Base-by-base conservation (phyloP, 1,284 basidiomycete species). In the Mycena sp. region DNA sequence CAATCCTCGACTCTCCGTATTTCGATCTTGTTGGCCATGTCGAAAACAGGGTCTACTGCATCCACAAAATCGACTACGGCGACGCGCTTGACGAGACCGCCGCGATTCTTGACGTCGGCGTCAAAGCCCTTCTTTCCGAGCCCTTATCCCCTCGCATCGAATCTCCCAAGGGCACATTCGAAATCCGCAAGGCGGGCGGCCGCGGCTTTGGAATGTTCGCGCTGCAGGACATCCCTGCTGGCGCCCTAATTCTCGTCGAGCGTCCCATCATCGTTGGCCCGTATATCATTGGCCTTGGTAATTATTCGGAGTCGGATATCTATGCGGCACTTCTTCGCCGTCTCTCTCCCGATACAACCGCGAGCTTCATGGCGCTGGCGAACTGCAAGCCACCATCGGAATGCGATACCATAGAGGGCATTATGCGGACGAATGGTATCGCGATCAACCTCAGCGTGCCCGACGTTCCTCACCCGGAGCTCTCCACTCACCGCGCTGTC, bases 181-280 rank as follows among this genome's bases (percentile, higher is more conserved):
- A 58, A 46, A 58, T 71, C 40, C 44, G 58, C 28, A 25, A 53
- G 9, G 40, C 7, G 9, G 7, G 40, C 40, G 9, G n/a, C 40
- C n/a, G 17, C n/a, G 78, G 78, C 0, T 60, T 72, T 7, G 81
- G 80, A 0, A 74, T 80, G 67, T 77, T 82, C 50, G 75, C 80
- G 0, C 58, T 59, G 17, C 63, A 62, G 17, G 54, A 71, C n/a
- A 69, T 81, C 17, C 68, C 71, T 4, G 57, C 68, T 17, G 76
- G 77, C 23, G 70, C 70, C 17, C 44, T 74, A 23, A 73, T 82
- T 23, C 62, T 79, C 23, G 70, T 71, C 2, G 81, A 83, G 63
- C 76, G 74, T n/a, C 80, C 81, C 5, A 63, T 72, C 1, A 30
- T 81, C 32, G 68, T 81, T 38, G 67, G 68, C 25, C 77, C 79